These are phyloP conservation scores for Poa annua DNA, from an alignment of 176 grass and related monocot genomes.

Conservation along the genomic window DNA sequence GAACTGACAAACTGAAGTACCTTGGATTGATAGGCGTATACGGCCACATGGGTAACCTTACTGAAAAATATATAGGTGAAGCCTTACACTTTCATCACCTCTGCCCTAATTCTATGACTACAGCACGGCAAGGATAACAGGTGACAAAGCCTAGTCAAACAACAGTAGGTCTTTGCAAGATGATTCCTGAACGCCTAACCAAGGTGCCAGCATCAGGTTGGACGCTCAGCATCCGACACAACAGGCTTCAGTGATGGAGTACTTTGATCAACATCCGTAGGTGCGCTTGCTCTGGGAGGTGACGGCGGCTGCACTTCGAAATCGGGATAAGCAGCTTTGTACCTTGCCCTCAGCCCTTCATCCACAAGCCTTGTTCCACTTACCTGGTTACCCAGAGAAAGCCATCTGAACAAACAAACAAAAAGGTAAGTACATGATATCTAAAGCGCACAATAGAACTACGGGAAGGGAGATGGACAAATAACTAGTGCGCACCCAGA, in stretches of 20 bases:
- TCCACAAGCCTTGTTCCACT: constrained; percentile 89
- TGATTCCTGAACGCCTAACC: background rate
- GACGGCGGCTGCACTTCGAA: constrained; percentile 83
- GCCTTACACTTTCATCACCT: background rate
- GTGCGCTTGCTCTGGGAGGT: constrained; percentile 67
- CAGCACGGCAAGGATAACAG: background rate
- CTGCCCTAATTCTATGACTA: constrained; percentile 41
- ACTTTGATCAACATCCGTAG: constrained; percentile 63
- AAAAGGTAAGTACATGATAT: background rate
- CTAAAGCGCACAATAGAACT: background rate
- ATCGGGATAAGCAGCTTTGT: constrained; percentile 94
- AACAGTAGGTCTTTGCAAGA: constrained; percentile 13
- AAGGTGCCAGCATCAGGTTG: constrained; percentile 43
- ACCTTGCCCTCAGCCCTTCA: constrained; percentile 95
- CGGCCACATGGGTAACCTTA: background rate
- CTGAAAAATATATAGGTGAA: background rate
- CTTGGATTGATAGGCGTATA: background rate
- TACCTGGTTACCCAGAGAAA: constrained; percentile 93
- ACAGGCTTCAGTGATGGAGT: constrained; percentile 45
- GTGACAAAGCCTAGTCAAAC: background rate
- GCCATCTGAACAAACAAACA: constrained; percentile 58
- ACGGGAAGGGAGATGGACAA: background rate
- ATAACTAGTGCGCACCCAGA: constrained; percentile 55
- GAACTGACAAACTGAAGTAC: background rate
- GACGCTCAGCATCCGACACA: constrained; percentile 50